phyloP scores from a whole-genome alignment of 2,329 filamentous ascomycete genomes.

The Hypomyces rosellus region DNA sequence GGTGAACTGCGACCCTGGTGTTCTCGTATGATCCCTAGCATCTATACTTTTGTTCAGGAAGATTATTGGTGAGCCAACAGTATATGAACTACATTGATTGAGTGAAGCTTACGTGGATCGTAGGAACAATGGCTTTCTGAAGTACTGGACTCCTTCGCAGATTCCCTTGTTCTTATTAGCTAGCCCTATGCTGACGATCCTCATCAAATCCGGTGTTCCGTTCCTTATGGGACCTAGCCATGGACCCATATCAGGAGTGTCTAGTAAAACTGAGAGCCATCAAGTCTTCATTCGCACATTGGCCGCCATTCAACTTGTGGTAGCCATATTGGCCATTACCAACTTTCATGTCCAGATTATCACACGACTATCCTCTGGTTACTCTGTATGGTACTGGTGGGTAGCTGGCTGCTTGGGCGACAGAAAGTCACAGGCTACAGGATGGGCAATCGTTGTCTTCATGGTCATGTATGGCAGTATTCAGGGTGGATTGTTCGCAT shows the following conservation, averaged over 20 bases:
- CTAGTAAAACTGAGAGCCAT: slow-evolving; percentile 9
- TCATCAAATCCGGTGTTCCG: slow-evolving; percentile 50
- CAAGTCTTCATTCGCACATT: slow-evolving; percentile 45
- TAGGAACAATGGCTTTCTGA: slow-evolving; percentile 82
- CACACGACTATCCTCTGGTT: slow-evolving; percentile 79
- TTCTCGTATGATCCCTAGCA: slow-evolving; percentile 63
- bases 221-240: slow-evolving; percentile 22
- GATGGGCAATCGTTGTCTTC: slow-evolving; percentile 48
- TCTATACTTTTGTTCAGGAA: slow-evolving; percentile 84
- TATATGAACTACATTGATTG: background rate
- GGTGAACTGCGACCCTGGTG: slow-evolving; percentile 65
- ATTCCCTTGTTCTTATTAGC: slow-evolving; percentile 83
- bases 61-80: slow-evolving; percentile 68
- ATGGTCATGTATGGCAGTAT: slow-evolving; percentile 78
- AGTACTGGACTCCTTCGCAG: slow-evolving; percentile 86
- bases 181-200: slow-evolving; percentile 64
- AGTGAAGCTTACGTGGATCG: background rate
- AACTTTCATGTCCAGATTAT: slow-evolving; percentile 93
- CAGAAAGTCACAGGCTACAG: slow-evolving; percentile 25
- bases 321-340: slow-evolving; percentile 66
- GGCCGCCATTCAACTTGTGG: slow-evolving; percentile 64
- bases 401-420: slow-evolving; percentile 48
- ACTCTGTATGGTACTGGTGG: slow-evolving; percentile 85
- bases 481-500: slow-evolving; percentile 79
- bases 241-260: slow-evolving; percentile 4